Evolutionary conservation across 805 yeast genomes (phyloP).

Genomic region (Wickerhamomyces queroliae): DNA sequence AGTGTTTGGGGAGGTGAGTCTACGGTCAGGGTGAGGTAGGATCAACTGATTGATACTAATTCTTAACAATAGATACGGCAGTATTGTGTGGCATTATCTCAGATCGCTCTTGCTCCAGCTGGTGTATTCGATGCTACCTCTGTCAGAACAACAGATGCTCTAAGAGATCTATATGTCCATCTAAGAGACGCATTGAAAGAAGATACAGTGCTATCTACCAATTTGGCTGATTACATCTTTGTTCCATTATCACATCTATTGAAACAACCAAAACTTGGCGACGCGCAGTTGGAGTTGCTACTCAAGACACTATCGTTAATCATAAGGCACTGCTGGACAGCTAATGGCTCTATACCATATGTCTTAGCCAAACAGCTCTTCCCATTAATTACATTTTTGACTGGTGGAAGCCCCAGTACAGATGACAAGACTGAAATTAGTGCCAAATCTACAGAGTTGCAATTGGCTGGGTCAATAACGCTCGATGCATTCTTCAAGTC

Average conservation of each 20-base stretch:
- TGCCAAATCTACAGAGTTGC: slow-evolving; percentile 30
- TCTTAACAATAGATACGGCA: slow-evolving; percentile 27
- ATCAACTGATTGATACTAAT: slow-evolving; percentile 2
- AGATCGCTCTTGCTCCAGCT: slow-evolving; percentile 34
- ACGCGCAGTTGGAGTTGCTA: slow-evolving; percentile 38
- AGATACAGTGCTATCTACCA: slow-evolving; percentile 24
- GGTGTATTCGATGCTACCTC: slow-evolving; percentile 28
- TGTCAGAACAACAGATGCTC: slow-evolving; percentile 22
- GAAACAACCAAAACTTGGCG: slow-evolving; percentile 40
- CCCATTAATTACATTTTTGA: slow-evolving; percentile 38
- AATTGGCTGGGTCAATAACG: slow-evolving; percentile 29
- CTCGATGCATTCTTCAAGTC: slow-evolving; percentile 26
- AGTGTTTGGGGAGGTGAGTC: slow-evolving; percentile 1
- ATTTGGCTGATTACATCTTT: slow-evolving; percentile 56
- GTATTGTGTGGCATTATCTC: slow-evolving; percentile 38
- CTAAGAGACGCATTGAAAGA: slow-evolving; percentile 13
- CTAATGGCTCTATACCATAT: slow-evolving; percentile 28
- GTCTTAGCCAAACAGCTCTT: slow-evolving; percentile 38
- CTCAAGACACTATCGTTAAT: slow-evolving; percentile 39
- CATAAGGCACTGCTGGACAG: slow-evolving; percentile 43
- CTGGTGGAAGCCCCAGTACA: slow-evolving; percentile 40
- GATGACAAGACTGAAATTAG: slow-evolving; percentile 18
- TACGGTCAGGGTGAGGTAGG: background rate
- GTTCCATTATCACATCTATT: slow-evolving; percentile 53
- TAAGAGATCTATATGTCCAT: slow-evolving; percentile 26